phyloP scores from a whole-genome alignment of 345 rosid genomes.

The Salix caprea region DNA sequence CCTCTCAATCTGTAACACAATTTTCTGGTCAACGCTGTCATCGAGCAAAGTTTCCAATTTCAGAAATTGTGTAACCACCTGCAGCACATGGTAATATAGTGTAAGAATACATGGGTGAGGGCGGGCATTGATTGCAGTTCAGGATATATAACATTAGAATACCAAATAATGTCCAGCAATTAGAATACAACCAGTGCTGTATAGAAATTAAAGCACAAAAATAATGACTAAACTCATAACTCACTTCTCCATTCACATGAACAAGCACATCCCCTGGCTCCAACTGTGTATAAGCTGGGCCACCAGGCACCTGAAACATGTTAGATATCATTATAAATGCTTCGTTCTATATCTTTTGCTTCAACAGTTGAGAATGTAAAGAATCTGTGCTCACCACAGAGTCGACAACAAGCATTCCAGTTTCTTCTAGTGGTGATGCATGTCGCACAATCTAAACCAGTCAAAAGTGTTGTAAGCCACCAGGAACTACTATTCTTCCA shows the following conservation, averaged over 20 bases:
- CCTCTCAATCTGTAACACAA: conserved; percentile 81
- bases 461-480: conserved; percentile 19
- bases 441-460: conserved; percentile 65
- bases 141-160: too few relatives aligned
- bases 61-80: conserved; percentile 88
- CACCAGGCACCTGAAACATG: conserved; percentile 79
- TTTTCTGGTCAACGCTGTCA: conserved; percentile 56
- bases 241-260: conserved; percentile 79
- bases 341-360: background rate
- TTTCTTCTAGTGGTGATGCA: conserved; percentile 75
- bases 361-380: background rate
- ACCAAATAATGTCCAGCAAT: too few relatives aligned
- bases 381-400: conserved; percentile 56
- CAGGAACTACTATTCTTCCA: conserved; percentile 9
- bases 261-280: conserved; percentile 97
- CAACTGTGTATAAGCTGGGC: conserved; percentile 76
- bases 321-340: conserved; percentile 11
- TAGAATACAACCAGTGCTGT: too few relatives aligned
- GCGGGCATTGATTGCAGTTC: too few relatives aligned
- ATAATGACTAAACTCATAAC: conserved; percentile 16
- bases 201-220: too few relatives aligned
- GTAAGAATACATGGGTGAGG: too few relatives aligned
- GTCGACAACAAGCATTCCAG: conserved; percentile 96
- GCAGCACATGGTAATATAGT: conserved; percentile 11
- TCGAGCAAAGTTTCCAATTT: conserved; percentile 78